Percentiles rank a stretch among this genome's conserved stretches.
phyloP scores from a whole-genome alignment of 2,329 filamentous ascomycete genomes.

The Penicillium sp. region DNA sequence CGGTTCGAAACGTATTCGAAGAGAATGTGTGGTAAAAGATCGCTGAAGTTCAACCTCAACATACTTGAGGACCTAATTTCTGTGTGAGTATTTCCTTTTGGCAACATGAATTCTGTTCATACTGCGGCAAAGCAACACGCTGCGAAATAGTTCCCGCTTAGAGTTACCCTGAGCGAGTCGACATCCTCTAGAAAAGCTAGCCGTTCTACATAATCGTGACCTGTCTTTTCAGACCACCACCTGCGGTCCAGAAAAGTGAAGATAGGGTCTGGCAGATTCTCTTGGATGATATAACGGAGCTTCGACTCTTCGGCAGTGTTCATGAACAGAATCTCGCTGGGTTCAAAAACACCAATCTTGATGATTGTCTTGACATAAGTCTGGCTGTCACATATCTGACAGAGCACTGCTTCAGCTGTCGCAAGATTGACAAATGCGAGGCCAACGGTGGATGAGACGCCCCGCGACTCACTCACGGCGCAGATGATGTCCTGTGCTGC shows the following conservation, averaged over 20 bases:
- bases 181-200: slow-evolving; percentile 79
- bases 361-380: slow-evolving; percentile 86
- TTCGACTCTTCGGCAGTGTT: slow-evolving; percentile 72
- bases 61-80: slow-evolving; percentile 70
- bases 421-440: slow-evolving; percentile 84
- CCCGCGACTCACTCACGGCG: slow-evolving; percentile 82
- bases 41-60: slow-evolving; percentile 68
- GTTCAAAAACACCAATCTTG: slow-evolving; percentile 77
- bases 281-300: slow-evolving; percentile 69
- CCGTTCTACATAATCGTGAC: slow-evolving; percentile 72
- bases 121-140: slow-evolving; percentile 84
- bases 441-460: slow-evolving; percentile 78
- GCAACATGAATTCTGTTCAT: slow-evolving; percentile 32
- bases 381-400: slow-evolving; percentile 89
- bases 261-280: slow-evolving; percentile 63
- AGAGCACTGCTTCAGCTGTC: slow-evolving; percentile 78
- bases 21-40: slow-evolving; percentile 72
- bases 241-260: slow-evolving; percentile 68
- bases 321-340: slow-evolving; percentile 76
- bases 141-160: slow-evolving; percentile 81
- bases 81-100: slow-evolving; percentile 14
- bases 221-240: slow-evolving; percentile 77
- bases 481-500: slow-evolving; percentile 75
- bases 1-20: slow-evolving; percentile 82
- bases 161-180: slow-evolving; percentile 73